phyloP scores from a whole-genome alignment of 805 yeast species.

The Grigorovia jiainica region DNA sequence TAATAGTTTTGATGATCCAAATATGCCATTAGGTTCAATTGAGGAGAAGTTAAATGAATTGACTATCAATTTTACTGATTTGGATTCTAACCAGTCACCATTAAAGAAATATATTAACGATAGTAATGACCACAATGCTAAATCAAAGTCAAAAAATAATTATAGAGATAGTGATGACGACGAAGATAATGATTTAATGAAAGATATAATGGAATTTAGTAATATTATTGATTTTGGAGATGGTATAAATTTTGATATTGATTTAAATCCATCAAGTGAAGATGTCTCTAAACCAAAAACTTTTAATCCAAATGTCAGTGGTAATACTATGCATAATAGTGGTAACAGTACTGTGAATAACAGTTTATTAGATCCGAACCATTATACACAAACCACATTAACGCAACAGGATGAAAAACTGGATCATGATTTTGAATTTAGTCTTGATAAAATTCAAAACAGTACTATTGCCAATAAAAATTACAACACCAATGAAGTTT shows the following conservation, averaged over 20 bases:
- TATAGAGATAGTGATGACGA: slow-evolving; percentile 1
- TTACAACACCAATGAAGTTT: no score
- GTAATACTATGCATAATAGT: no score
- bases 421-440: no score
- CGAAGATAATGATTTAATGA: slow-evolving; percentile 29
- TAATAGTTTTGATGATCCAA: neutral
- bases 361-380: neutral
- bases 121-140: neutral
- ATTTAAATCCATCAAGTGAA: slow-evolving; percentile 10
- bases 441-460: no score
- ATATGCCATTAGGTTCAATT: slow-evolving; percentile 19
- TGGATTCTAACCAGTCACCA: slow-evolving; percentile 7
- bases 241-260: slow-evolving; percentile 30
- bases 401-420: no score
- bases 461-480: no score
- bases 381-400: no score
- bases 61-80: slow-evolving; percentile 9
- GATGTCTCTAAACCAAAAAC: slow-evolving; percentile 1
- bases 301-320: slow-evolving; percentile 1
- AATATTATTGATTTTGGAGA: slow-evolving; percentile 39
- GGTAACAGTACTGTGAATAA: neutral
- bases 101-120: neutral
- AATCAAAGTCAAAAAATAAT: neutral
- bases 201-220: slow-evolving; percentile 37
- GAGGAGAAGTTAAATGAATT: slow-evolving; percentile 22